These are phyloP conservation scores for Diaporthe nobilis DNA, from an alignment of 2,329 filamentous ascomycete species.

Conservation along the genomic window DNA sequence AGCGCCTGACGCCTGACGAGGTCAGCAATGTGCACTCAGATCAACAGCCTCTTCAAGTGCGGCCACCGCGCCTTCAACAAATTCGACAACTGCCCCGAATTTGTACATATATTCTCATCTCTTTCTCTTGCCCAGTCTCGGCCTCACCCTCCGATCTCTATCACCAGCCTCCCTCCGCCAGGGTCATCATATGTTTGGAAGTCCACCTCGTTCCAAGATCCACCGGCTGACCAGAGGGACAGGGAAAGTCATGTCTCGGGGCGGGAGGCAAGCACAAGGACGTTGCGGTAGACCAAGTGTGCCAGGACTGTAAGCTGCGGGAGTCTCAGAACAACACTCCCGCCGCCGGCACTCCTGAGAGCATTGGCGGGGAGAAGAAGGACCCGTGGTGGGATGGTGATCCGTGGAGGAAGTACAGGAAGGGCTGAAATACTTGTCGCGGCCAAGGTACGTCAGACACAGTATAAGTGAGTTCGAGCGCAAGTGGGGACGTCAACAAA, in stretches of 20 bases:
- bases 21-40: constrained; percentile 46
- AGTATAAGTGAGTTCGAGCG: background rate
- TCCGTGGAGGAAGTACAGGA: constrained; percentile 43
- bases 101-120: constrained; percentile 35
- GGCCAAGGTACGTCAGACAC: background rate
- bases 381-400: constrained; percentile 44
- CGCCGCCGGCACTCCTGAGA: constrained; percentile 38
- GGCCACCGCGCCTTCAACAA: constrained; percentile 46
- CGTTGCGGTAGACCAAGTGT: constrained; percentile 40
- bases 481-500: background rate
- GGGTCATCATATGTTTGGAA: constrained; percentile 14
- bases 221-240: background rate
- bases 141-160: background rate
- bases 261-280: constrained; percentile 45
- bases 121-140: background rate
- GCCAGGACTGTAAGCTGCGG: constrained; percentile 45
- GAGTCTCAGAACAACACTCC: constrained; percentile 22
- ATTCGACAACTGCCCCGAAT: constrained; percentile 46
- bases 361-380: constrained; percentile 30
- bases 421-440: background rate
- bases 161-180: background rate
- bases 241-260: constrained; percentile 46
- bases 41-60: constrained; percentile 46
- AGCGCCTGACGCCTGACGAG: background rate
- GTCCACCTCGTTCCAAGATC: background rate